Conservation (phyloP, 179 eudicot genomes). For the Kewa caespitosa region DNA sequence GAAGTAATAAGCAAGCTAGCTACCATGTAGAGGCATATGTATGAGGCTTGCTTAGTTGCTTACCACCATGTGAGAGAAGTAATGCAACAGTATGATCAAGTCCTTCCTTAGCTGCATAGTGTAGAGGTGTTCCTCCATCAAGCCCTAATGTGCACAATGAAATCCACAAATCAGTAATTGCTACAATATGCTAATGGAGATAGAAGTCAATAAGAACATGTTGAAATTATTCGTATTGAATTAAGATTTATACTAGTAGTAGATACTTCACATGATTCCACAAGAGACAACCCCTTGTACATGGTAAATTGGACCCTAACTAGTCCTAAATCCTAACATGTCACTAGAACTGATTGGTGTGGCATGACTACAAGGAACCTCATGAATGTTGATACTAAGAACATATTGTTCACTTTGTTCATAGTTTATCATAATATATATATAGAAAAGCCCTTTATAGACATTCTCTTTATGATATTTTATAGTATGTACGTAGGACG, state of each 20-base stretch:
- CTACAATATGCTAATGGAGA: not conserved
- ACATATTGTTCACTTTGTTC: too few species aligned
- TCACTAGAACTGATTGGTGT: too few species aligned
- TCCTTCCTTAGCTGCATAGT: constrained; percentile 86
- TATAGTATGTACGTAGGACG: too few species aligned
- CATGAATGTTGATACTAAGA: too few species aligned
- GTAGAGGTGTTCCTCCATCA: constrained; percentile 80
- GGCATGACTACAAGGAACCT: too few species aligned
- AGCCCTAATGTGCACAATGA: constrained; percentile 35
- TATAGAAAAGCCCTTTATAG: too few species aligned
- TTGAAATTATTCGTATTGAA: too few species aligned
- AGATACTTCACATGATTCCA: not conserved
- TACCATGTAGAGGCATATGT: not conserved
- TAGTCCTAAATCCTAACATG: not conserved
- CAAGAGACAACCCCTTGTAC: not conserved
- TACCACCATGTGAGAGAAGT: constrained; percentile 85
- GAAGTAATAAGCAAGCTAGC: not conserved
- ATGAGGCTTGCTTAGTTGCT: too few species aligned
- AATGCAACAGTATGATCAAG: constrained; percentile 68
- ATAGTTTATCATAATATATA: too few species aligned
- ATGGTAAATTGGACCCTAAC: not conserved
- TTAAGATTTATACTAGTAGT: too few species aligned
- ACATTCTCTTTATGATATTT: too few species aligned
- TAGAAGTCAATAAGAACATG: too few species aligned
- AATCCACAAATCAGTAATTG: not conserved